Evolutionary conservation across 129 eudicot genomes (phyloP).

Genomic region (Kitagawia praeruptora): DNA sequence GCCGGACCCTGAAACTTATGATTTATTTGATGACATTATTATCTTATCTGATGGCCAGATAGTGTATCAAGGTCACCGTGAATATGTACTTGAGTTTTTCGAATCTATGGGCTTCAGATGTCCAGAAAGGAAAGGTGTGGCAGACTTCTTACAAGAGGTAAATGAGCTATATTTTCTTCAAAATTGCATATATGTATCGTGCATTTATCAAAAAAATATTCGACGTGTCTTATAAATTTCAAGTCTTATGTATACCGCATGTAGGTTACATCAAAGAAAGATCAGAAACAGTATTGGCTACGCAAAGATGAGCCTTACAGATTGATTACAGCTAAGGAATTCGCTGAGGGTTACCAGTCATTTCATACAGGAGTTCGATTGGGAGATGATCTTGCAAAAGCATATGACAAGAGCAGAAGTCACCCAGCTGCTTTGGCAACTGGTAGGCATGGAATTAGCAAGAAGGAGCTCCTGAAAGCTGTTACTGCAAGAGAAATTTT

Average conservation of each 20-base stretch:
- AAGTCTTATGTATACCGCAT: neutral
- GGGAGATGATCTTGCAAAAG: neutral
- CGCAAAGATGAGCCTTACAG: constrained; percentile 42
- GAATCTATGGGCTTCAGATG: no score
- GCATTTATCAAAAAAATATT: neutral
- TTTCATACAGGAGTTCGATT: constrained; percentile 31
- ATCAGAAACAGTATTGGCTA: constrained; percentile 63
- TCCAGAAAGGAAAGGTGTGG: no score
- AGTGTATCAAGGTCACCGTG: no score
- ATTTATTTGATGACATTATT: no score
- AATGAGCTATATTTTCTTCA: neutral
- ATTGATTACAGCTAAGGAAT: constrained; percentile 44
- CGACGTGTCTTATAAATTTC: neutral
- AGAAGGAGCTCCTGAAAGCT: constrained; percentile 55
- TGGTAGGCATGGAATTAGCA: constrained; percentile 2
- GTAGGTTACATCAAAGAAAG: constrained; percentile 75
- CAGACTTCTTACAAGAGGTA: no score
- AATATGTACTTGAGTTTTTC: no score
- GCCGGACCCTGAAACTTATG: no score
- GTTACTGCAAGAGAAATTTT: constrained; percentile 45
- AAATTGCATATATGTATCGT: neutral
- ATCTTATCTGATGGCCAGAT: no score
- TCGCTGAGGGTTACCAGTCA: constrained; percentile 56
- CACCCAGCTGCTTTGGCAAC: constrained; percentile 4
- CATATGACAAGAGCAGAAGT: neutral